Conservation (phyloP, 2,329 filamentous ascomycete species). For the Fusarium sp. region DNA sequence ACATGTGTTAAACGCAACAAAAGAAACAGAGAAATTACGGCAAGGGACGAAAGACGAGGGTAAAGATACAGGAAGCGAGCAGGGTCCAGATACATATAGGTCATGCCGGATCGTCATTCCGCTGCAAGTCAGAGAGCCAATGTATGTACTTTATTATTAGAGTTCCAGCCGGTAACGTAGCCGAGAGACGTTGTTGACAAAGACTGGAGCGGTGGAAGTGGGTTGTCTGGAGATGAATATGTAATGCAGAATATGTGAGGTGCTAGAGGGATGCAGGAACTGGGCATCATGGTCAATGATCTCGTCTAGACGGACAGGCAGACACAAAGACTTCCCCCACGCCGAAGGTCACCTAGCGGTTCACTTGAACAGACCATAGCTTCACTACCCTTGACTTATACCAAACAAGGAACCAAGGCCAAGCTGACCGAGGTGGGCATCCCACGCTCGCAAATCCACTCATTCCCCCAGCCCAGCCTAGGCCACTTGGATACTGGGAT, state of each 20-base stretch:
- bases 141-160: conserved; percentile 16
- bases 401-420: not conserved
- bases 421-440: conserved; percentile 3
- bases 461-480: not conserved
- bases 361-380: not conserved
- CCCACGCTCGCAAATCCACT: conserved; percentile 4
- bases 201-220: conserved; percentile 12
- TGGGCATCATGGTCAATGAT: not conserved
- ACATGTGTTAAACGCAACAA: not conserved
- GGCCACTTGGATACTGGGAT: conserved; percentile 4
- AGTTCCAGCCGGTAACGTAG: conserved; percentile 16
- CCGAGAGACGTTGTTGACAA: conserved; percentile 16
- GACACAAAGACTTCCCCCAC: conserved; percentile 5
- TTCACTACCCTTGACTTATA: not conserved
- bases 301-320: not conserved
- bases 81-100: not conserved
- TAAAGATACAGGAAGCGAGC: conserved; percentile 3
- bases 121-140: conserved; percentile 24
- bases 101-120: conserved; percentile 3
- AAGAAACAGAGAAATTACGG: too few species aligned
- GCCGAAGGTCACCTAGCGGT: not conserved
- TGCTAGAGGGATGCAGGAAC: conserved; percentile 9
- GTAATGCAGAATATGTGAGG: not conserved
- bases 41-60: not conserved
- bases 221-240: not conserved